A percentile compares a stretch with the other conserved stretches of the same genome.
Evolutionary conservation across 1,284 basidiomycete genomes (phyloP).

Genomic region (Inonotus hispidus): DNA sequence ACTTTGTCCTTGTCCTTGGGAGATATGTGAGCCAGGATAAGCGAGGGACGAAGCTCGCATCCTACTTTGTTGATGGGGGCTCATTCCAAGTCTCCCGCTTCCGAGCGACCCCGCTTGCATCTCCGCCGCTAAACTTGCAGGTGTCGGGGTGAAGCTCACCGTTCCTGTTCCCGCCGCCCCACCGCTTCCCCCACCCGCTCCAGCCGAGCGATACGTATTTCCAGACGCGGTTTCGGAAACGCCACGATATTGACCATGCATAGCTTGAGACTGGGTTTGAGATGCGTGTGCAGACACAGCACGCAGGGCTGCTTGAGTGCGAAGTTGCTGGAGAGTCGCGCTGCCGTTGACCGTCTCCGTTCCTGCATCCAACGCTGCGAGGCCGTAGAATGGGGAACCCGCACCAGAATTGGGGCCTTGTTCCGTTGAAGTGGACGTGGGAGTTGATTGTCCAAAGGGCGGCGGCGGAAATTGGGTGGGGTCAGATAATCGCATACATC

Average conservation of each 20-base stretch:
- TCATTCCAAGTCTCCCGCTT: neutral
- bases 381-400: neutral
- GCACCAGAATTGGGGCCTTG: neutral
- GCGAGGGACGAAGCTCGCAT: neutral
- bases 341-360: neutral
- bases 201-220: neutral
- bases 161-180: neutral
- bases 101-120: conserved; percentile 9
- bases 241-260: neutral
- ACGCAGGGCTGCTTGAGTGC: conserved; percentile 8
- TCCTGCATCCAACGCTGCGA: neutral
- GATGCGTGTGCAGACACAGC: neutral
- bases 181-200: neutral
- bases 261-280: neutral
- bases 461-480: neutral
- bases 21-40: neutral
- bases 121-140: conserved; percentile 14
- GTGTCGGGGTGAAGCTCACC: conserved; percentile 13
- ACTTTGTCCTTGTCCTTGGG: neutral
- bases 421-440: neutral
- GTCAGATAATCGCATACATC: neutral
- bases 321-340: conserved; percentile 2
- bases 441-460: no score
- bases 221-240: neutral
- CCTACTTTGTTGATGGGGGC: neutral